Evolutionary conservation across 1,284 basidiomycete genomes (phyloP), one percentile per base, ranked within the genome.

Genomic region (Cutaneotrichosporon sp.): DNA sequence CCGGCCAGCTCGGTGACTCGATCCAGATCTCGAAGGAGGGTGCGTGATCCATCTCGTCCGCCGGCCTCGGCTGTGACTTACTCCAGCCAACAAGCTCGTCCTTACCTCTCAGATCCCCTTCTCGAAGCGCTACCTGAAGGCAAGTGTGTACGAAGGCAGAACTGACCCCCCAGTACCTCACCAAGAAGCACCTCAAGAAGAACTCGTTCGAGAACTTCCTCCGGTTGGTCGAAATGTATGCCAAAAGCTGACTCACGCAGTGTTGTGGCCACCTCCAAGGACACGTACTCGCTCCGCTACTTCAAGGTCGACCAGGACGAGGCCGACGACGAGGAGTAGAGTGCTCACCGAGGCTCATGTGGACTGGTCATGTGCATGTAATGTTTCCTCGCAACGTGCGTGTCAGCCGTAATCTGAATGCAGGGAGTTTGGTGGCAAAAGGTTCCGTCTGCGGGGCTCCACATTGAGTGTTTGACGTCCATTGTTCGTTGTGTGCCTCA

Each of bases 111-210:
- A 83, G 77, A 87, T 94, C 75, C 87, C 90, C 57, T 89, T 95
- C 82, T 95, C 92, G 61, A 95, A 95, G 83, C 85, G 92, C 65
- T 95, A 93, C 80, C 72, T 78, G 64, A 78, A 78, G 69, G 70
- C 67, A 55, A 49, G 51, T 53, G n/a, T 20, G 64, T 36, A 20
- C 36, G 22, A 27, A 11, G 27, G 18, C 2, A 34, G 3, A 9
- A 22, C 29, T 56, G 14, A 36, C n/a, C 3, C 1, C 3, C 3
- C 92, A 94, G 82, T 95, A 95, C 82, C 85, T 95, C 68, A 95
- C 92, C 62, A 95, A 95, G 85, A 95, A 95, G 84, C 94, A 91
- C 85, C 85, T 95, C 81, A 94, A 94, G 78, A 79, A 79, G 77
- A 79, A 79, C 75, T 76, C 71, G 38, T 72, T 76, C 66, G 69